Evolutionary conservation across 257 asterid species (phyloP).

Genomic region (Ilex asprella): DNA sequence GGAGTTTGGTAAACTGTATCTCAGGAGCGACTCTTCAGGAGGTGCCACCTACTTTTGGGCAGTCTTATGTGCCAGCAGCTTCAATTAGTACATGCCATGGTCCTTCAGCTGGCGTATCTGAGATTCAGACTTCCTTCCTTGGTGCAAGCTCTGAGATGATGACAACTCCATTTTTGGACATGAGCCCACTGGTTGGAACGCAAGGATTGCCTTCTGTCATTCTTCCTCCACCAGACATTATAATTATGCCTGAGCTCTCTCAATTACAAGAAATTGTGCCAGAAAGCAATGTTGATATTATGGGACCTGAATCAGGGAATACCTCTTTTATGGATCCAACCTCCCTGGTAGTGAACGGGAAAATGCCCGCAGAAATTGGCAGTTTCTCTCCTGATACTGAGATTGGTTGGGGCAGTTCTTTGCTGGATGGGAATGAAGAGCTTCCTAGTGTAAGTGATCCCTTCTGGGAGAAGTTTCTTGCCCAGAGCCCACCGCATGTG

Average conservation of each 20-base stretch:
- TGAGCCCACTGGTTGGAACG: not conserved
- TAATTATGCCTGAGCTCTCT: not conserved
- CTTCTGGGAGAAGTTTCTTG: conserved; percentile 1
- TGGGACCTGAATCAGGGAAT: not conserved
- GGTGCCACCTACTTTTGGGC: not conserved
- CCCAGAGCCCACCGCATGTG: conserved; percentile 31
- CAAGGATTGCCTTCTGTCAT: not conserved
- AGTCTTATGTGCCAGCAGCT: not conserved
- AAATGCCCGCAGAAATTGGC: not conserved
- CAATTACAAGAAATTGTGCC: conserved; percentile 1
- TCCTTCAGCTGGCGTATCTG: not conserved
- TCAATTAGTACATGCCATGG: not conserved
- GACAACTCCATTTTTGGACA: not conserved
- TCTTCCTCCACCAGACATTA: not conserved
- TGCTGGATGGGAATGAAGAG: not conserved
- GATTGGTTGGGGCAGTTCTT: not conserved
- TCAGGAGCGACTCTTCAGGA: conserved; percentile 1
- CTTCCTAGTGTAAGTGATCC: conserved; percentile 4
- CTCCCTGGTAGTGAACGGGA: not conserved
- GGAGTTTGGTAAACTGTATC: not conserved
- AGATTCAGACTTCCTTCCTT: not conserved
- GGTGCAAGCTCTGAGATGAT: not conserved
- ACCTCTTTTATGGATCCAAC: not conserved
- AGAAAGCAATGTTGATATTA: conserved; percentile 2
- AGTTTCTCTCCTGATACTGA: not conserved